Base-by-base conservation (phyloP, 805 yeast genomes). In the Lipomyces yamanashiensis region DNA sequence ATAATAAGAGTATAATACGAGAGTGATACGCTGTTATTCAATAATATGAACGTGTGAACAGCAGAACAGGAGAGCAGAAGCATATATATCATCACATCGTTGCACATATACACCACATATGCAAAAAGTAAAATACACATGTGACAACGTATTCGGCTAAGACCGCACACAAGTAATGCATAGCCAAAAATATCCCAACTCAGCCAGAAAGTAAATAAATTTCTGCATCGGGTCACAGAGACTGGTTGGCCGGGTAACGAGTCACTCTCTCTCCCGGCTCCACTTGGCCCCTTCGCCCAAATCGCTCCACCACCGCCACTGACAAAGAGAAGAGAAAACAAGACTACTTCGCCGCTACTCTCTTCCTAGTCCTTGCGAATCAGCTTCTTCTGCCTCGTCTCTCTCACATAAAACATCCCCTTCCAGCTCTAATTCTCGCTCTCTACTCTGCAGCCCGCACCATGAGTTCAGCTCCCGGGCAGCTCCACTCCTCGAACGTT, bases 401-500 rank as follows among this genome's bases (percentile, higher is more conserved):
- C 15, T 37, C 47, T 37, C 41, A 28, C 41, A 28, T 2, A 28
- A 28, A 28, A 28, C 28, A 28, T 21, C 41, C 59, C 13, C 49
- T 48, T 40, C 43, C 51, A 1, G 17, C 59, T 7, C 36, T 15
- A n/a, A 45, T 51, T 44, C 61, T 48, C 54, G 55, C 41, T 39
- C 58, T 28, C 23, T 34, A n/a, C 52, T 60, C 51, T 21, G 21
- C 45, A 51, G 55, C 51, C 56, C 60, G 50, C 54, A 58, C 61
- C 17, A 65, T 65, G 68, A 62, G 67, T 47, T 58, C 67, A 10
- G 61, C 69, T 4, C 61, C 66, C 45, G 65, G 69, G 33, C 69
- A 66, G 61, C 64, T 63, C 45, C 81, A 80, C 61, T 76, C 80
- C 62, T 81, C 85, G 48, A 85, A 85, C 75, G 85, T 88, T 47